Conservation (phyloP, 108 stramenopile genomes). For the Cyclotella sp. region DNA sequence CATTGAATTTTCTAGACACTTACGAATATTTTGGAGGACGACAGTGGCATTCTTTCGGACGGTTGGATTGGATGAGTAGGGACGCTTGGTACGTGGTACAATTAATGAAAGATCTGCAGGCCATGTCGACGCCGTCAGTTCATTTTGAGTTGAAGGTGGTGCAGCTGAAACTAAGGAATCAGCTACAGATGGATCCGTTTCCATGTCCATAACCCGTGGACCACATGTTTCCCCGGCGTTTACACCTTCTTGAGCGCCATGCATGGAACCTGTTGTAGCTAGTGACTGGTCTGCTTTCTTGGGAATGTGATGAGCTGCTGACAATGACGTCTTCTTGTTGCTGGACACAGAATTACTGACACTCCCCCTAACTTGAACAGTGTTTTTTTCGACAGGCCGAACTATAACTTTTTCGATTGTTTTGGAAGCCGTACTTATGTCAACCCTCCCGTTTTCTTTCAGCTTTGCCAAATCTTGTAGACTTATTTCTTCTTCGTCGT, state of each 20-base stretch:
- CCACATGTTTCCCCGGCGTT: background rate
- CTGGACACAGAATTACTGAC: background rate
- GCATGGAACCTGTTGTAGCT: background rate
- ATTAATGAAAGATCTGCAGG: background rate
- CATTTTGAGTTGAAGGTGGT: background rate
- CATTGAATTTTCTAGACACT: background rate
- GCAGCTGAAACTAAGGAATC: background rate
- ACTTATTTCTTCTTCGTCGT: constrained; percentile 11
- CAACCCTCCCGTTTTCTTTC: background rate
- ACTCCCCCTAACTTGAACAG: background rate
- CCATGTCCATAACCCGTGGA: background rate
- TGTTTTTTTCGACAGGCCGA: background rate
- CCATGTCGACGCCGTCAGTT: background rate
- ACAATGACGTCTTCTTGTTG: background rate
- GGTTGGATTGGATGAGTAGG: constrained; percentile 12
- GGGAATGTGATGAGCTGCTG: background rate
- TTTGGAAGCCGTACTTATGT: too few relatives aligned
- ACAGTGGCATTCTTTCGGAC: background rate
- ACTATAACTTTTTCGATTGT: background rate
- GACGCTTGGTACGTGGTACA: background rate
- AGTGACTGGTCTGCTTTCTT: background rate
- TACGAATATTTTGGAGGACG: background rate
- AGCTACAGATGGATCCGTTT: background rate
- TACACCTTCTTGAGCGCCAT: background rate
- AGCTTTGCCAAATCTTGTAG: constrained; percentile 2